Evolutionary conservation across 2,329 filamentous ascomycete genomes (phyloP), one percentile per base, ranked within the genome.

Genomic region (Thelonectria blattea): DNA sequence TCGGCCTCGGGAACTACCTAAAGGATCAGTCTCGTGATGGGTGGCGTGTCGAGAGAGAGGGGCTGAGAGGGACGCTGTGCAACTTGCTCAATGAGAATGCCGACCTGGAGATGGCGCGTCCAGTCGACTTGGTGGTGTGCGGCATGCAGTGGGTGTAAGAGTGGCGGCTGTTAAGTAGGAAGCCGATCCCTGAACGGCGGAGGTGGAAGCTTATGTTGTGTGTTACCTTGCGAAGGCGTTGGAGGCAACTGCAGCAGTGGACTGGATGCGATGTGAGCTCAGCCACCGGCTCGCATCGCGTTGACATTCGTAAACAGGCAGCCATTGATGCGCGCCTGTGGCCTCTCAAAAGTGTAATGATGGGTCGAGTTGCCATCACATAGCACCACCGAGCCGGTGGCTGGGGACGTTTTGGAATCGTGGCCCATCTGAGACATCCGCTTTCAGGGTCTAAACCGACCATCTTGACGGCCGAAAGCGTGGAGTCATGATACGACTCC

Each of bases 51-150:
- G 46, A 47, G 11, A 37, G 34, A 32, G 27, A 39, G 48, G 30
- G 43, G 53, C 27, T 30, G 5, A 48, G 15, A 30, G 18, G 27
- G 27, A 20, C 27, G 58, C 24, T 27, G 52, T 60, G 53, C 48
- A 18, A 60, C 54, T 30, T 60, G 20, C 52, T 60, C 42, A 56
- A 42, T 43, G 37, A 52, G 58, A 52, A 52, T 56, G 48, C 58
- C 58, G 58, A 52, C 52, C 52, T 60, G 49, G 30, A 20, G 46
- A 55, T 60, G 52, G 51, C 57, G 52, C 57, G 57, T 60, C 52
- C 20, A 17, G 37, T 50, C 34, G 46, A 39, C 46, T 39, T 50
- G 22, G 41, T 58, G 51, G 46, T 54, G 57, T 59, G 57, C 57
- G 55, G 15, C 22, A 4, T 30, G 45, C 45, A 47, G 27, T 30